Conservation (phyloP, 352 stramenopile species). For the Pythium dissotocum region DNA sequence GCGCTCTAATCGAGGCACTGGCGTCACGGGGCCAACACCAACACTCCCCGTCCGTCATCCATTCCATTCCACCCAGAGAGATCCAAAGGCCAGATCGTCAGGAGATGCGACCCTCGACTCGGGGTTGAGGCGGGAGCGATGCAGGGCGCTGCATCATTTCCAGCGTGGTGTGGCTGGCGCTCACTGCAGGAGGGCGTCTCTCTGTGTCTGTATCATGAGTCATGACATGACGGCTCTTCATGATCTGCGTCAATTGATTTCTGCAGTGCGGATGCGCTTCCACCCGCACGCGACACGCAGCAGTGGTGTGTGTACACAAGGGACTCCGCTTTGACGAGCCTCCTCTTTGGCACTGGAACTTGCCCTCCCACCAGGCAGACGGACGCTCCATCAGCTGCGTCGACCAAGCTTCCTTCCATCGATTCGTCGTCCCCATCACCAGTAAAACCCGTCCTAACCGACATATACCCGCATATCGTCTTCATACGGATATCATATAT, state of each 20-base stretch:
- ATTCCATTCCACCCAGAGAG: too few species aligned
- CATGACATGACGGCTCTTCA: too few species aligned
- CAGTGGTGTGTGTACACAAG: background rate
- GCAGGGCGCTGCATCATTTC: too few species aligned
- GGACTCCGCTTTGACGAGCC: background rate
- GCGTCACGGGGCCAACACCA: background rate
- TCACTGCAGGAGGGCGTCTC: too few species aligned
- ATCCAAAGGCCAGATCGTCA: background rate
- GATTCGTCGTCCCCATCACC: background rate
- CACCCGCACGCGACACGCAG: constrained; percentile 1
- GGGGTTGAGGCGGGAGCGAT: too few species aligned
- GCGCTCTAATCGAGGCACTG: constrained; percentile 23
- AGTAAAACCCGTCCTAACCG: background rate
- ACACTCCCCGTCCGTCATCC: background rate
- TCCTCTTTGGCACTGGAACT: background rate
- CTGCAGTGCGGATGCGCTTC: background rate
- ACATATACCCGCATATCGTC: background rate
- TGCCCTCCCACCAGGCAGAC: background rate
- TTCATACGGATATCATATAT: background rate
- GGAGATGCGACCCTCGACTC: too few species aligned
- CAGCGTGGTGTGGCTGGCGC: too few species aligned
- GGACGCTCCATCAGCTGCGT: constrained; percentile 5
- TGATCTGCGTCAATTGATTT: background rate
- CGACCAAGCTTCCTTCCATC: background rate
- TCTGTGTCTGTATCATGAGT: background rate